A percentile compares a stretch with the other conserved stretches of the same genome.
Evolutionary conservation across 2,329 filamentous ascomycete genomes (phyloP).

Genomic region (Penicillium crustosum): DNA sequence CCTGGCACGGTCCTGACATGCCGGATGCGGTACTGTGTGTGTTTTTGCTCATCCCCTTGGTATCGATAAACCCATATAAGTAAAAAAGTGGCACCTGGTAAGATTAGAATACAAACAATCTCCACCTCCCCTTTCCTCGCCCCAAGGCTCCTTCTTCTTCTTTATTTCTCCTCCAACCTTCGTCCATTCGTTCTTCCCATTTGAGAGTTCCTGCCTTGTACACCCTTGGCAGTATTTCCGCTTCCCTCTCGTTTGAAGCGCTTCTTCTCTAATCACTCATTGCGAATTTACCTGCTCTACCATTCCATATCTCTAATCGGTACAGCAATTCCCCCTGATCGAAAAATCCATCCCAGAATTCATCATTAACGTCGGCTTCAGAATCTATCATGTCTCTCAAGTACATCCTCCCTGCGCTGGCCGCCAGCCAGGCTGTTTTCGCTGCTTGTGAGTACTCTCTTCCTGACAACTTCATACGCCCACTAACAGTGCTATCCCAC

Average conservation of each 20-base stretch:
- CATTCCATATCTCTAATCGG: slow-evolving; percentile 27
- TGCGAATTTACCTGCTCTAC: slow-evolving; percentile 26
- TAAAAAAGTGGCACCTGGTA: slow-evolving; percentile 19
- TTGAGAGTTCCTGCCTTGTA: slow-evolving; percentile 9
- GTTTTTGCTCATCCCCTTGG: slow-evolving; percentile 13
- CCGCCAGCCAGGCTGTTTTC: slow-evolving; percentile 52
- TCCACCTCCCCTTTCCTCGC: slow-evolving; percentile 35
- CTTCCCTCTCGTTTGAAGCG: slow-evolving; percentile 29
- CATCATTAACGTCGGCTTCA: slow-evolving; percentile 11
- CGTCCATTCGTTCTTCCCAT: slow-evolving; percentile 32
- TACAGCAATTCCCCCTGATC: slow-evolving; percentile 18
- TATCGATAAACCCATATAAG: slow-evolving; percentile 9
- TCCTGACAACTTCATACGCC: not conserved
- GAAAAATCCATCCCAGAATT: not conserved
- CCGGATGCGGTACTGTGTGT: slow-evolving; percentile 25
- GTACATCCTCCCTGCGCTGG: slow-evolving; percentile 58
- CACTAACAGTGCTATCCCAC: not conserved
- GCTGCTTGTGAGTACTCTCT: slow-evolving; percentile 43
- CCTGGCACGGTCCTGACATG: not conserved
- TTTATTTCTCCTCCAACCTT: slow-evolving; percentile 29
- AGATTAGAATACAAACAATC: slow-evolving; percentile 20
- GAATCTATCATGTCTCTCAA: slow-evolving; percentile 52
- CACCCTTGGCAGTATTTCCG: slow-evolving; percentile 13
- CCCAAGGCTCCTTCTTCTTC: slow-evolving; percentile 35
- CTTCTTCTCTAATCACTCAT: slow-evolving; percentile 13